These are phyloP conservation scores for Xerocomellus intermedius DNA, from an alignment of 768 basidiomycete genomes.

Conservation along the genomic window DNA sequence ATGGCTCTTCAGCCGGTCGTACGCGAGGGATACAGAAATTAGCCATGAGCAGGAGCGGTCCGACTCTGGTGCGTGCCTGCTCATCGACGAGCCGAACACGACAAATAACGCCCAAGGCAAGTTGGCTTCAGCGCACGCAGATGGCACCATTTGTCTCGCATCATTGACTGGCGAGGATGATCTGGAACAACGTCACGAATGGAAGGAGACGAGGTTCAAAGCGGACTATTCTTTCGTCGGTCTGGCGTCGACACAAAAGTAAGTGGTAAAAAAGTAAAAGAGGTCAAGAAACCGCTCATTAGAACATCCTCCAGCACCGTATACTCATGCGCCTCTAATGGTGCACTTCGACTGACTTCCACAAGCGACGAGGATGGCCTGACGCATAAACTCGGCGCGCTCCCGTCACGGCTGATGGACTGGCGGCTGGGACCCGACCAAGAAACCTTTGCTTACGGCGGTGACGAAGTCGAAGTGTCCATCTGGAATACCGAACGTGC, in stretches of 20 bases:
- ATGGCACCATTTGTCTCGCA: slow-evolving; percentile 53
- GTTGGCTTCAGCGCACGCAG: slow-evolving; percentile 63
- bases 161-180: slow-evolving; percentile 41
- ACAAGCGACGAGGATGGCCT: slow-evolving; percentile 26
- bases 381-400: slow-evolving; percentile 36
- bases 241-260: slow-evolving; percentile 52
- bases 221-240: slow-evolving; percentile 59
- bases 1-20: slow-evolving; percentile 34
- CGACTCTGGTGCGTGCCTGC: slow-evolving; percentile 39
- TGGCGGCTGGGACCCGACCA: slow-evolving; percentile 59
- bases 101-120: slow-evolving; percentile 44
- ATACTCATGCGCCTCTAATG: slow-evolving; percentile 75
- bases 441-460: slow-evolving; percentile 73
- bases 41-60: slow-evolving; percentile 29
- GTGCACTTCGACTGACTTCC: slow-evolving; percentile 57
- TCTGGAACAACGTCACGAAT: slow-evolving; percentile 44
- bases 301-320: slow-evolving; percentile 31
- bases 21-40: slow-evolving; percentile 40
- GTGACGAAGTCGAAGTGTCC: slow-evolving; percentile 83
- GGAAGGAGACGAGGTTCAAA: slow-evolving; percentile 65
- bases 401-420: slow-evolving; percentile 68
- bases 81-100: slow-evolving; percentile 12
- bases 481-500: slow-evolving; percentile 73
- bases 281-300: slow-evolving; percentile 1
- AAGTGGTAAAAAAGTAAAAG: slow-evolving; percentile 15